Conservation (phyloP, 2,329 filamentous ascomycete genomes). For the Cordyceps javanica region DNA sequence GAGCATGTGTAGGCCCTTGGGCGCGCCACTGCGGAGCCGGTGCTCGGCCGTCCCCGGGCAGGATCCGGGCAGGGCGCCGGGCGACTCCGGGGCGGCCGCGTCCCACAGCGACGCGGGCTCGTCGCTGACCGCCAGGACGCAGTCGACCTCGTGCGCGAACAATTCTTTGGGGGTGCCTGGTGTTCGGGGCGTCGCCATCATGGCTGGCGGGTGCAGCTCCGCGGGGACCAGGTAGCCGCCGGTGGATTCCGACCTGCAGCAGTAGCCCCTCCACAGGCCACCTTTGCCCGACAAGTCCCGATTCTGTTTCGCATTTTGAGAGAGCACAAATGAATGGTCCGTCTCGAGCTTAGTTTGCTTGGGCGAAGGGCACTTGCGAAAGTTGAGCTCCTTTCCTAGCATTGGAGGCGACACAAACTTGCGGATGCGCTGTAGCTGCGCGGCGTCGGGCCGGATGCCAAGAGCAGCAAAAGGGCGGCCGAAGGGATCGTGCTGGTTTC, state of each 20-base stretch:
- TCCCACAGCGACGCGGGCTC: slow-evolving; percentile 30
- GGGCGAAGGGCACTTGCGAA: slow-evolving; percentile 77
- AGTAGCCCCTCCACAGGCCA: slow-evolving; percentile 75
- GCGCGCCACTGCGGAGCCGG: slow-evolving; percentile 25
- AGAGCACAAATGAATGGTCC: slow-evolving; percentile 55
- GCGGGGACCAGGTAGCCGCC: slow-evolving; percentile 33
- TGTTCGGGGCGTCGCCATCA: slow-evolving; percentile 45
- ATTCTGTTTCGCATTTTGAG: slow-evolving; percentile 40
- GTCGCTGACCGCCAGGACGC: slow-evolving; percentile 29
- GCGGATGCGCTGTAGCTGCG: slow-evolving; percentile 40
- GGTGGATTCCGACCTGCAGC: slow-evolving; percentile 38
- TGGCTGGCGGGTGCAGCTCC: slow-evolving; percentile 38
- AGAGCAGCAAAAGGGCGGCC: slow-evolving; percentile 39
- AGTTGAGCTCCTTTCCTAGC: slow-evolving; percentile 74
- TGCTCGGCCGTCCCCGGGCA: slow-evolving; percentile 18
- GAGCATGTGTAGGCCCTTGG: slow-evolving; percentile 43
- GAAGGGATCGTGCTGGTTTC: slow-evolving; percentile 30
- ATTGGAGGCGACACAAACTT: slow-evolving; percentile 69
- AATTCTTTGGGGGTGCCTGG: slow-evolving; percentile 36
- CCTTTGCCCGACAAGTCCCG: slow-evolving; percentile 51
- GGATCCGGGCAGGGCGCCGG: slow-evolving; percentile 5
- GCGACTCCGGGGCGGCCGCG: slow-evolving; percentile 15
- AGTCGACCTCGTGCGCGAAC: slow-evolving; percentile 35
- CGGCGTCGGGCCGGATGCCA: slow-evolving; percentile 31
- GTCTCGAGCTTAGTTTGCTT: slow-evolving; percentile 79